Evolutionary conservation across 768 basidiomycete species (phyloP).

Genomic region (Asterophora parasitica): DNA sequence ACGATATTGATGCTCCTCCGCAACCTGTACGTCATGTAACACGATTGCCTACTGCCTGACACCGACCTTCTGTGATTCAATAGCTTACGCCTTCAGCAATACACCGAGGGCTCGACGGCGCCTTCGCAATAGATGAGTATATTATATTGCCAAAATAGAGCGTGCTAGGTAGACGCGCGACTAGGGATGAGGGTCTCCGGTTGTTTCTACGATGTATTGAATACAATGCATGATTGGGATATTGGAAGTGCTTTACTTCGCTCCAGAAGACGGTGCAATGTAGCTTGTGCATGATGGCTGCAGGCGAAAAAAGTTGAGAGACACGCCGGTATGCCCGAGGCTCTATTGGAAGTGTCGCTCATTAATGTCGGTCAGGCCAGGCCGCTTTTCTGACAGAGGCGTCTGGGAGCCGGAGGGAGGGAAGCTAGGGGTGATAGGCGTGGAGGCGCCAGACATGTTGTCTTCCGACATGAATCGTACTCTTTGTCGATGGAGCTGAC

Average conservation of each 20-base stretch:
- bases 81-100: constrained; percentile 56
- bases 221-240: constrained; percentile 25
- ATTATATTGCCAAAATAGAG: constrained; percentile 26
- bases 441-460: constrained; percentile 56
- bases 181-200: constrained; percentile 19
- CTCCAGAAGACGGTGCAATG: not conserved
- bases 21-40: constrained; percentile 64
- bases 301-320: not conserved
- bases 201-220: constrained; percentile 25
- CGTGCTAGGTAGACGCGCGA: constrained; percentile 23
- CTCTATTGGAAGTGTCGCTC: constrained; percentile 41
- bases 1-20: constrained; percentile 97
- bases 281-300: constrained; percentile 3
- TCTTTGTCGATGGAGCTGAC: constrained; percentile 76
- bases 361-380: constrained; percentile 35
- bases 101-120: constrained; percentile 30
- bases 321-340: not conserved
- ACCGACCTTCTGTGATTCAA: constrained; percentile 4
- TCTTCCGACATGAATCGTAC: constrained; percentile 71
- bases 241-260: constrained; percentile 9
- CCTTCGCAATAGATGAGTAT: constrained; percentile 27
- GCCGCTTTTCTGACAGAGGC: constrained; percentile 25
- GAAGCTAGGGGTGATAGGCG: constrained; percentile 59
- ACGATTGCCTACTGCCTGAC: not conserved
- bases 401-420: constrained; percentile 49